Base-by-base conservation (phyloP, 805 yeast species). In the Ogataea neopini region DNA sequence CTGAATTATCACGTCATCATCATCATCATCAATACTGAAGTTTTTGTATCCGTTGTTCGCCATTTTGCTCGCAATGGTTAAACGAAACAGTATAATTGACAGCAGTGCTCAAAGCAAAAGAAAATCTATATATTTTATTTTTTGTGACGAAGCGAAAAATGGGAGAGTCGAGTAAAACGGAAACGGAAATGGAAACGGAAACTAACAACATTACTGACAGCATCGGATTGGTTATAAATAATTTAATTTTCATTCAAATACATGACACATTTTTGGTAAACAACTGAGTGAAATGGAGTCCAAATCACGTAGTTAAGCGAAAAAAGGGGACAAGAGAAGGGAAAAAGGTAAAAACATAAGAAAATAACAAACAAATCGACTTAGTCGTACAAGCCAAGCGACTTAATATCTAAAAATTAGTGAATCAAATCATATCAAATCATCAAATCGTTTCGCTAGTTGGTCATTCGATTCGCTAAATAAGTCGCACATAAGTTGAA, bases 1-100 rank as follows among this genome's bases (percentile, higher is more conserved):
- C 32, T 63, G 65, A 34, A 68, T 67, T 46, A 64, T 48, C n/a
- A 64, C 50, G 45, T 63, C 69, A 34, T 63, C 68, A 18, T 61
- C 64, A 19, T 62, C 67, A 19, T 62, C 67, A n/a, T 60, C 63
- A 35, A 61, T 57, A 44, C 51, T 50, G 51, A 63, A 61, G 23
- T 51, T 54, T 14, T 47, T 48, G 43, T 45, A 48, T 3, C 39
- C 44, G 38, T 41, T 36, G 34, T 42, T 36, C 5, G 53, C 39
- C 54, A 50, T 58, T 11, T 19, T 44, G 28, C 40, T 43, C 4
- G 51, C 47, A 26, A n/a, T 30, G 34, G 34, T 30, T 30, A 6
- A 13, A 29, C n/a, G 6, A 22, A 22, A 22, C 10, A n/a, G 10
- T 28, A 4, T 28, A 28, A 28, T 28, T 28, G 32, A 28, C 32